Percentiles rank a stretch among this genome's conserved stretches.
phyloP scores from a whole-genome alignment of 2,329 filamentous ascomycete genomes.

The Scopulariopsis brevicaulis region DNA sequence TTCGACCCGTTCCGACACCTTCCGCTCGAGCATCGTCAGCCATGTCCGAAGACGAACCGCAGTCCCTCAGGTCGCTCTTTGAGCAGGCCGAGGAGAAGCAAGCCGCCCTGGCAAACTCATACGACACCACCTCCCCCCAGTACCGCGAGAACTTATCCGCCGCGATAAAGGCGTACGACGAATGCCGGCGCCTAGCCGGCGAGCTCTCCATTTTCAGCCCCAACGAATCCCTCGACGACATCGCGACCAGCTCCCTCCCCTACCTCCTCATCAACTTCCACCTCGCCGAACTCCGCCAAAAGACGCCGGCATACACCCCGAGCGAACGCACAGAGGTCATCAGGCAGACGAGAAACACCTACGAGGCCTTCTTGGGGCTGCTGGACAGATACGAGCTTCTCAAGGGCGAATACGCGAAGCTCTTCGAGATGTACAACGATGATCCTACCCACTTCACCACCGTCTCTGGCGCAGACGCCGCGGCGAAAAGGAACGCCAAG shows the following conservation, averaged over 20 bases:
- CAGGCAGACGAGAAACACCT: conserved; percentile 51
- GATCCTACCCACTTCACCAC: conserved; percentile 63
- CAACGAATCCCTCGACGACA: conserved; percentile 82
- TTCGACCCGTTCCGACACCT: not conserved
- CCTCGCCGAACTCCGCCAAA: conserved; percentile 69
- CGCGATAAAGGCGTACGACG: conserved; percentile 60
- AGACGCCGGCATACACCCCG: conserved; percentile 40
- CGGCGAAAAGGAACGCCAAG: conserved; percentile 67
- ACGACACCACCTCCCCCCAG: conserved; percentile 50
- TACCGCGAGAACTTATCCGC: conserved; percentile 58
- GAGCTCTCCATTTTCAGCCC: conserved; percentile 75
- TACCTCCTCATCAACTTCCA: conserved; percentile 72
- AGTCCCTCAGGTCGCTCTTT: conserved; percentile 37
- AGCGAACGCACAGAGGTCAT: conserved; percentile 52
- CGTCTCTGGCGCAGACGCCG: conserved; percentile 45
- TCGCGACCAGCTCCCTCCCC: conserved; percentile 74
- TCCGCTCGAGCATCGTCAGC: not conserved
- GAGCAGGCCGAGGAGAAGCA: conserved; percentile 38
- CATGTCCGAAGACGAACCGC: conserved; percentile 27
- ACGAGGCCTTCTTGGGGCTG: conserved; percentile 67
- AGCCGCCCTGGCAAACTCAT: conserved; percentile 48
- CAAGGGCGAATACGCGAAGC: conserved; percentile 47
- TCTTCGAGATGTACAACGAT: conserved; percentile 64
- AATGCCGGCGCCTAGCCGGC: conserved; percentile 58
- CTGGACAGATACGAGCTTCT: conserved; percentile 73